Base-by-base conservation (phyloP, 768 basidiomycete species). In the Favolaschia claudopus region DNA sequence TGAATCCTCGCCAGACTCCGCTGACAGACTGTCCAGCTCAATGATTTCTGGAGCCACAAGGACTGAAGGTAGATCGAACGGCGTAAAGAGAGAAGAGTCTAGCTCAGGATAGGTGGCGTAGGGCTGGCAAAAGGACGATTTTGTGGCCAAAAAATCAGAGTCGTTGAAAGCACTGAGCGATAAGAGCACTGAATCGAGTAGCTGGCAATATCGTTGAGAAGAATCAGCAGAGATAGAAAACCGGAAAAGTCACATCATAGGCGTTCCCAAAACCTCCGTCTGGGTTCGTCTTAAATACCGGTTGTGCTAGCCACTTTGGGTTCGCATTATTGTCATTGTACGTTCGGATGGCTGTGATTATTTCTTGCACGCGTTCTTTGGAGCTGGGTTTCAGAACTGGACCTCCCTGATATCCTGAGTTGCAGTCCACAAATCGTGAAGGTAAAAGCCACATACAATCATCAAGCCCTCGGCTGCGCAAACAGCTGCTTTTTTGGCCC, bases 11-110 rank as follows among this genome's bases (percentile, higher is more conserved):
- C 87, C 87, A 17, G 85, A 80, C 46, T 92, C 89, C 0, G 83
- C 81, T 0, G 88, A 80, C 40, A 93, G 75, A 1, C 83, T 82
- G 36, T 93, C 93, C 9, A 92, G 79, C 64, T 95, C 93, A 27
- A 93, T 89, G 22, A 89, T 85, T 72, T 96, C 94, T 1, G 94
- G 94, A 3, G 94, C 93, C 0, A 96, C 92, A 17, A 96, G 80
- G 36, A 95, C 86, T 31, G 85, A 81, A 6, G 93, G 93, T 10
- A 96, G 79, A 28, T 85, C 82, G 63, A 91, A 93, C 2, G 85
- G 82, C 8, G 77, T 70, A 15, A 80, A 72, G 4, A 69, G 65
- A 2, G 70, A 65, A 9, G 70, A 64, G 36, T 82, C 80, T 20
- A 81, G 74, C 24, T 79, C 77, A 0, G 80, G 74, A 57, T 82